phyloP scores from a whole-genome alignment of 345 rosid species.

The Turritis glabra region DNA sequence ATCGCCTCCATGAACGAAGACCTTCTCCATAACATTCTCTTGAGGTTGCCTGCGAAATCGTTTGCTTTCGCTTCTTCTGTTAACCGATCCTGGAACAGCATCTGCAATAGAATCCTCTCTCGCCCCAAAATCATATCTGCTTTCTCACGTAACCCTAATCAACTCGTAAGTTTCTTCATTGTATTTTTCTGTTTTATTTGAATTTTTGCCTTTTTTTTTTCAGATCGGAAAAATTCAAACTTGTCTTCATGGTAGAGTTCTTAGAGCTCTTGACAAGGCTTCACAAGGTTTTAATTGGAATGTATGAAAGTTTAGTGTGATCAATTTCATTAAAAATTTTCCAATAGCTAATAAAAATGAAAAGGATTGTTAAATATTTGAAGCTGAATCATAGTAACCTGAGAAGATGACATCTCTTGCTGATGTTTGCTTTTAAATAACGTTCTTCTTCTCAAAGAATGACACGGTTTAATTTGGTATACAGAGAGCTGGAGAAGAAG shows the following conservation, averaged over 20 bases:
- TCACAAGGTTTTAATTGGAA: background rate
- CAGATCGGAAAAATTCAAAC: background rate
- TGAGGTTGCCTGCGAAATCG: slow-evolving; percentile 32
- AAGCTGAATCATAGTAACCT: background rate
- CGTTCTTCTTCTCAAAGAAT: background rate
- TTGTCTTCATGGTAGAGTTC: background rate
- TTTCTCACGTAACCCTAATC: slow-evolving; percentile 25
- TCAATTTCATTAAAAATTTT: background rate
- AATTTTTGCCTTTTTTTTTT: background rate
- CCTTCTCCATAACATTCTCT: slow-evolving; percentile 30
- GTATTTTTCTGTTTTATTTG: background rate
- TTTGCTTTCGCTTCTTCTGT: slow-evolving; percentile 43
- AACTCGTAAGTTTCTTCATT: slow-evolving; percentile 21
- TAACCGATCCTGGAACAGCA: slow-evolving; percentile 33
- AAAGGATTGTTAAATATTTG: background rate
- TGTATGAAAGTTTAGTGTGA: background rate
- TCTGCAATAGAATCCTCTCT: slow-evolving; percentile 35
- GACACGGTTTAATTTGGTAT: background rate
- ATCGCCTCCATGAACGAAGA: slow-evolving; percentile 36
- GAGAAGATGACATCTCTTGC: background rate
- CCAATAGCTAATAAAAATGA: background rate
- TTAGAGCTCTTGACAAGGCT: background rate
- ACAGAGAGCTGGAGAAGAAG: slow-evolving; percentile 61
- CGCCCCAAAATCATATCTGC: slow-evolving; percentile 32
- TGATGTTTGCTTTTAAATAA: background rate